Conservation (phyloP, 1,284 basidiomycete species). For the Ceratobasidium sp. region DNA sequence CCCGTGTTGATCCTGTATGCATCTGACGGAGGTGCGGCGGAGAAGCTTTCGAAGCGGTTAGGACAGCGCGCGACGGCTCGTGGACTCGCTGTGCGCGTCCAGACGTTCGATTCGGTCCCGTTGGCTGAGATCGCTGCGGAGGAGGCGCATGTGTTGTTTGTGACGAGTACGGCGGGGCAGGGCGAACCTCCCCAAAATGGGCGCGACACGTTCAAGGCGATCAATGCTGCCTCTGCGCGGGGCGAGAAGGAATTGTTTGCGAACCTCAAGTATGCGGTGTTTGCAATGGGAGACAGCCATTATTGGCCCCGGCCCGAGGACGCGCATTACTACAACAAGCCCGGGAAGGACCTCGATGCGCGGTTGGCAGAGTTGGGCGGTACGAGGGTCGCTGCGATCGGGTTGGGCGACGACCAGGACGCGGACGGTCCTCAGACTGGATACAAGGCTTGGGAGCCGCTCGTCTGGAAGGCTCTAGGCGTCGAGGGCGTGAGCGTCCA, state of each 20-base stretch:
- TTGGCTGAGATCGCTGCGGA: slow-evolving; percentile 79
- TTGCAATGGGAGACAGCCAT: slow-evolving; percentile 97
- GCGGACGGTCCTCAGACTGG: slow-evolving; percentile 96
- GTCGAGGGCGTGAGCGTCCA: slow-evolving; percentile 90
- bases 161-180: slow-evolving; percentile 98
- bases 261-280: slow-evolving; percentile 79
- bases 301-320: slow-evolving; percentile 99
- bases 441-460: slow-evolving; percentile 94
- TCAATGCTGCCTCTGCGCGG: slow-evolving; percentile 73
- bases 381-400: slow-evolving; percentile 75
- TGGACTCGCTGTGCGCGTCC: slow-evolving; percentile 80
- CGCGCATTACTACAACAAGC: slow-evolving; percentile 97
- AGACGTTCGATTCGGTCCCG: slow-evolving; percentile 80
- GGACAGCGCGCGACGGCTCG: slow-evolving; percentile 84
- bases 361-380: slow-evolving; percentile 81
- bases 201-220: slow-evolving; percentile 86
- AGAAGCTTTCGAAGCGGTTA: slow-evolving; percentile 94
- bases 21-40: slow-evolving; percentile 93
- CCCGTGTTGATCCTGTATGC: slow-evolving; percentile 91
- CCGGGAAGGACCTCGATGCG: slow-evolving; percentile 89
- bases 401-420: slow-evolving; percentile 97
- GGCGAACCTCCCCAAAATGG: slow-evolving; percentile 98
- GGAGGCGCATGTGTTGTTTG: slow-evolving; percentile 80
- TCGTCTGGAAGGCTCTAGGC: slow-evolving; percentile 93
- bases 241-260: slow-evolving; percentile 64